Evolutionary conservation across 23 red algal genomes (phyloP).

Genomic region (Gracilaria gracilis): DNA sequence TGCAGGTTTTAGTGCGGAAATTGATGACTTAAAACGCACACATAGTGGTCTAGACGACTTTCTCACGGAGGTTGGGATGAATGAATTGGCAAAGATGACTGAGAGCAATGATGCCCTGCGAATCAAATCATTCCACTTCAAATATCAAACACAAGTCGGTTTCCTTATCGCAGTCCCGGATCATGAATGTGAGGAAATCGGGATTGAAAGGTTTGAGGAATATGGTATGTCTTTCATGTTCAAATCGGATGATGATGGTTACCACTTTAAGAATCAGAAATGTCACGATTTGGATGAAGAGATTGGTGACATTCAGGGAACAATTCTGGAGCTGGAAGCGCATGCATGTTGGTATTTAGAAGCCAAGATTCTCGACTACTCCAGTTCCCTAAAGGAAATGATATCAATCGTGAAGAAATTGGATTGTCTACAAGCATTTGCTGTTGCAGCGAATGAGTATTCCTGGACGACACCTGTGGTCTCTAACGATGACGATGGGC

Average conservation of each 20-base stretch:
- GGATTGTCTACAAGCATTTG: conserved; percentile 68
- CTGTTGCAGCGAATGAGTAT: conserved; percentile 46
- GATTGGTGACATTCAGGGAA: conserved; percentile 61
- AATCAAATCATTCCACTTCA: conserved; percentile 26
- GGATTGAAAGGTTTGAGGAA: conserved; percentile 32
- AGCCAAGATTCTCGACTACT: conserved; percentile 38
- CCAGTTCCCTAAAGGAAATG: not conserved
- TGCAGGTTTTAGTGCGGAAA: conserved; percentile 60
- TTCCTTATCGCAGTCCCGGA: conserved; percentile 51
- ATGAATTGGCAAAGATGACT: conserved; percentile 29
- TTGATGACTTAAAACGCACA: conserved; percentile 50
- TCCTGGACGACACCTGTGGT: conserved; percentile 41
- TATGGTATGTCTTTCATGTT: conserved; percentile 56
- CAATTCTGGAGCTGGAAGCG: conserved; percentile 54
- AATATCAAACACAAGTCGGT: conserved; percentile 49
- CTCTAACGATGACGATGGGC: conserved; percentile 4
- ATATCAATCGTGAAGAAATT: conserved; percentile 39
- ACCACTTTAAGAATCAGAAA: conserved; percentile 64
- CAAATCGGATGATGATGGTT: conserved; percentile 33
- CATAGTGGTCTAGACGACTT: conserved; percentile 63
- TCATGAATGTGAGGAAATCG: conserved; percentile 40
- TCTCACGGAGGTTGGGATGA: conserved; percentile 41
- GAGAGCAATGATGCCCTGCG: not conserved
- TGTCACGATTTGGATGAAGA: conserved; percentile 66
- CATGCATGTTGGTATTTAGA: conserved; percentile 64